phyloP scores from a whole-genome alignment of 2,329 filamentous ascomycete genomes.

The Neoascochyta sp. region DNA sequence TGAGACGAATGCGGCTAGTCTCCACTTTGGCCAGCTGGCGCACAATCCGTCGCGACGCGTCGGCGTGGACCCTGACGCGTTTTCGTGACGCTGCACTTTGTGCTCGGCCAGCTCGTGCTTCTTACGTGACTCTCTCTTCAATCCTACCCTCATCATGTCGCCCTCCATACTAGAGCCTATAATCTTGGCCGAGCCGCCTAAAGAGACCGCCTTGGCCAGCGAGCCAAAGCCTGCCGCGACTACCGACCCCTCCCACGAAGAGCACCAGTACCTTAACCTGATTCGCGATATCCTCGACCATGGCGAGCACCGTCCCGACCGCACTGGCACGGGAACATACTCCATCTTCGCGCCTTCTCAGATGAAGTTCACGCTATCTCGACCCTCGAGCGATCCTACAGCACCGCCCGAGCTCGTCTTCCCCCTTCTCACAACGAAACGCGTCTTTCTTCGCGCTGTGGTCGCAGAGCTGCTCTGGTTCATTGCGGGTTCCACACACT shows the following conservation, averaged over 20 bases:
- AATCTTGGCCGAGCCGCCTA: slow-evolving; percentile 17
- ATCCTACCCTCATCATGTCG: slow-evolving; percentile 29
- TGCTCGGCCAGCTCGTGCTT: too few relatives aligned
- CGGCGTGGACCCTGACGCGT: slow-evolving; percentile 22
- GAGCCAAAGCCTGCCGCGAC: slow-evolving; percentile 6
- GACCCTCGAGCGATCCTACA: slow-evolving; percentile 42
- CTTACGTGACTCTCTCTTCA: too few relatives aligned
- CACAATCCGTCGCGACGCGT: slow-evolving; percentile 28
- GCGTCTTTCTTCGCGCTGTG: slow-evolving; percentile 87
- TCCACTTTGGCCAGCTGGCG: slow-evolving; percentile 14
- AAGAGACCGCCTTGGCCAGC: slow-evolving; percentile 5
- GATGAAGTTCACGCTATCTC: slow-evolving; percentile 79
- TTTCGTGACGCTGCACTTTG: slow-evolving; percentile 13
- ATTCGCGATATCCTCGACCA: slow-evolving; percentile 77
- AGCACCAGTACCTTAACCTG: slow-evolving; percentile 88
- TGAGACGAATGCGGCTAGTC: slow-evolving; percentile 22
- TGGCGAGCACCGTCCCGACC: slow-evolving; percentile 86
- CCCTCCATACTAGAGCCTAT: slow-evolving; percentile 25
- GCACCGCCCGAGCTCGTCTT: slow-evolving; percentile 59
- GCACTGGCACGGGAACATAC: slow-evolving; percentile 88
- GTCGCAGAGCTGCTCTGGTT: slow-evolving; percentile 96
- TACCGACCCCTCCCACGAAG: slow-evolving; percentile 60
- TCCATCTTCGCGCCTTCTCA: slow-evolving; percentile 84
- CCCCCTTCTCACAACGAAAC: slow-evolving; percentile 94
- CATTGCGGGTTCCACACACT: slow-evolving; percentile 78